Conservation (phyloP, 176 grass and related monocot genomes). For the Aegilops tauschii region DNA sequence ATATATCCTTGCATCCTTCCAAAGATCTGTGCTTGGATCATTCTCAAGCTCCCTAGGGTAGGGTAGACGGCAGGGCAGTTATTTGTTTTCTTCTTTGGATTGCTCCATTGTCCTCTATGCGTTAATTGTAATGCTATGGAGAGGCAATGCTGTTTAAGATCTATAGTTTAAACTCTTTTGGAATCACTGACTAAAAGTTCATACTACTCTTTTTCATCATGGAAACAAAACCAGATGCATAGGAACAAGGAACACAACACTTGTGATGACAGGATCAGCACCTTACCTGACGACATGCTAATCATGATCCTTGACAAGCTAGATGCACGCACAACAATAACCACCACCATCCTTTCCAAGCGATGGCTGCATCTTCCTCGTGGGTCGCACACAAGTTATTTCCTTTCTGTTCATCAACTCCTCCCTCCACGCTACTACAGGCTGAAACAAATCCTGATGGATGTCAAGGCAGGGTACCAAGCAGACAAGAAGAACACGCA, state of each 20-base stretch:
- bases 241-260: background rate
- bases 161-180: too few relatives aligned
- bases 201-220: too few relatives aligned
- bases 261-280: background rate
- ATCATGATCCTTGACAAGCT: background rate
- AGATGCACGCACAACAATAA: background rate
- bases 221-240: too few relatives aligned
- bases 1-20: too few relatives aligned
- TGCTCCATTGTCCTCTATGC: too few relatives aligned
- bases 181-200: too few relatives aligned
- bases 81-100: too few relatives aligned
- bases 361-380: slow-evolving; percentile 2
- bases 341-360: background rate
- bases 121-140: too few relatives aligned
- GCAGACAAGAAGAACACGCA: background rate
- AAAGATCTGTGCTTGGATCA: too few relatives aligned
- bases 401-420: background rate
- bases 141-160: too few relatives aligned
- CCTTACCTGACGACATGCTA: background rate
- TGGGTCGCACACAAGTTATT: background rate
- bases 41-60: too few relatives aligned
- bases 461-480: background rate
- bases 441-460: background rate
- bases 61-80: too few relatives aligned
- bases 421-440: background rate